Evolutionary conservation across 2,329 filamentous ascomycete species (phyloP).

Genomic region (Dactylellina sp.): DNA sequence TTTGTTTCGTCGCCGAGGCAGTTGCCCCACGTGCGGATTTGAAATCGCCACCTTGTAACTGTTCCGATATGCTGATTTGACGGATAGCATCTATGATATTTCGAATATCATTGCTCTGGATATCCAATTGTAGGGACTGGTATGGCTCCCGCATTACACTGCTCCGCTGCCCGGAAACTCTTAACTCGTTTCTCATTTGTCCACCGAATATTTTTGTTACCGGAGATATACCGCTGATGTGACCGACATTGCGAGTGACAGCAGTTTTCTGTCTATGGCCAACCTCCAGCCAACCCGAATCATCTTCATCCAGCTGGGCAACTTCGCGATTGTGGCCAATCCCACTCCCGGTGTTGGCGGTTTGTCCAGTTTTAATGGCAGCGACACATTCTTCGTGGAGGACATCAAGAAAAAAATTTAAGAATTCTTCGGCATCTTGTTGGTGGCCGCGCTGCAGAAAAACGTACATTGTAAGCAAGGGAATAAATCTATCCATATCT

Average conservation of each 20-base stretch:
- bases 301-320: constrained; percentile 63
- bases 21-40: constrained; percentile 80
- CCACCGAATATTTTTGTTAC: constrained; percentile 96
- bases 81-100: constrained; percentile 93
- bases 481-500: neutral
- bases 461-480: constrained; percentile 58
- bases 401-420: constrained; percentile 90
- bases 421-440: constrained; percentile 96
- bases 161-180: constrained; percentile 84
- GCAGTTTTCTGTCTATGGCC: constrained; percentile 89
- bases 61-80: constrained; percentile 83
- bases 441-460: constrained; percentile 82
- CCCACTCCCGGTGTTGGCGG: constrained; percentile 61
- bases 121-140: constrained; percentile 93
- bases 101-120: constrained; percentile 84
- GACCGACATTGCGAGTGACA: constrained; percentile 75
- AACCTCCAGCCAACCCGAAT: constrained; percentile 91
- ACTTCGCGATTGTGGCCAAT: constrained; percentile 62
- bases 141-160: constrained; percentile 95
- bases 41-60: constrained; percentile 81
- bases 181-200: constrained; percentile 87
- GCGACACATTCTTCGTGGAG: constrained; percentile 91
- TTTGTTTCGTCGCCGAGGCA: constrained; percentile 86
- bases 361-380: constrained; percentile 72
- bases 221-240: constrained; percentile 74